Evolutionary conservation across 2,329 filamentous ascomycete species (phyloP), one percentile per base, ranked within the genome.

Genomic region (Lecanicillium sp.): DNA sequence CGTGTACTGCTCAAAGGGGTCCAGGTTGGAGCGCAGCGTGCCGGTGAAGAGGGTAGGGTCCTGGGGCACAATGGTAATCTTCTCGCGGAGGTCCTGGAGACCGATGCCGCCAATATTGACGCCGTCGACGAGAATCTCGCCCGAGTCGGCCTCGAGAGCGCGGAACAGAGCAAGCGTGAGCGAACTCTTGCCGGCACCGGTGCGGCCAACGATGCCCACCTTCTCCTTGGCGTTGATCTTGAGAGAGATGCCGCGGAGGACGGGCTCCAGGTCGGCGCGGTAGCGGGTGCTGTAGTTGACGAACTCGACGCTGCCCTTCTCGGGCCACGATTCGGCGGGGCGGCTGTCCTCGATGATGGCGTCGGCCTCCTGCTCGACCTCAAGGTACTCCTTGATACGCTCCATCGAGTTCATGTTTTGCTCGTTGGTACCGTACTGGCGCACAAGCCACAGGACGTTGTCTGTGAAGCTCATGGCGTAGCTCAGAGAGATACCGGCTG

Each of bases 371-470:
- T 96, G 91, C 58, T 97, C 91, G 1, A 98, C 87, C 37, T 97
- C 89, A 29, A 97, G 78, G 62, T 97, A 98, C 64, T 98, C 93
- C 71, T 95, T 94, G 62, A 98, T 85, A 60, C 93, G 87, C 69
- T 98, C 93, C 41, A 97, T 90, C 3, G 91, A 91, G 68, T 98
- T 98, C 93, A 98, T 97, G 68, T 96, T 97, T 67, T 98, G 93
- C 69, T 98, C 93, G 60, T 97, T 96, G 62, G 87, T 82, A 0
- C 90, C 86, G 64, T 98, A 98, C 12, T 96, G 76, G 39, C 93
- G 84, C 24, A 98, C 90, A 48, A 97, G 83, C 93, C 93, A 98
- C 15, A 98, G 71, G 6, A 98, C 86, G 56, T 95, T 97, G 65
- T 98, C 93, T 0, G 90, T 95, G 60, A 98, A 98, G 1, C 88